Evolutionary conservation across 345 rosid species (phyloP), one percentile per base, ranked within the genome.

Genomic region (Erodium maritimum): DNA sequence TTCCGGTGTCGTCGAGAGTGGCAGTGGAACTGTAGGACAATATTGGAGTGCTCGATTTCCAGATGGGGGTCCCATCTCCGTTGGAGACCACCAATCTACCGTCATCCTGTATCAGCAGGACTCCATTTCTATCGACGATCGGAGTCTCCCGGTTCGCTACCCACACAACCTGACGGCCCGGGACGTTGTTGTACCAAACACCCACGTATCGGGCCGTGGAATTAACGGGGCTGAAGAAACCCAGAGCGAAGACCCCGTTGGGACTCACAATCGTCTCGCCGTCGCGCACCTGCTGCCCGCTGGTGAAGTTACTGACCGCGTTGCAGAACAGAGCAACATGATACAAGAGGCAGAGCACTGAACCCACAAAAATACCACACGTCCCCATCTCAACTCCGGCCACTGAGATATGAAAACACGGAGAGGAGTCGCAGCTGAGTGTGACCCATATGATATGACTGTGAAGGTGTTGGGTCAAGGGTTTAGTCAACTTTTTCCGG

Each of bases 121-220:
- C 67, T 16, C 95, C 96, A 13, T 55, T 65, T 45, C n/a, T 25
- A 48, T 66, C 77, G 5, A 71, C 60, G 16, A 90, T 57, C 4
- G 97, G 85, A 1, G 0, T 63, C 2, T 77, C 78, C 70, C 88
- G 75, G 56, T 89, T 89, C 14, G 95, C 96, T 7, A 86, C 79
- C 95, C 96, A 86, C 1, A 84, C 75, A 23, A 75, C 62, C 0
- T 84, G 21, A 18, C 37, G 53, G 2, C 52, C 65, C 13, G 74
- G 70, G 54, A 59, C 65, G 55, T 69, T 61, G 72, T 74, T 34
- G 63, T 82, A 89, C 88, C 91, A 67, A 5, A 89, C 80, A 16
- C 96, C 95, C 1, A 86, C 66, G 64, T 76, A 86, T 55, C 88
- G 60, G 4, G 51, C 65, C 1, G 69, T 64, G 5, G 91, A 76